Evolutionary conservation across 78 protist genomes (phyloP).

Genomic region (Dictyostelium discoideum): dicty_2.7 NC_007088.5:2776001-2776500

Average conservation of each 20-base stretch:
- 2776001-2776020: background rate
- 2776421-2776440: conserved; percentile 36
- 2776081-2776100: background rate
- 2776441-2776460: conserved; percentile 68
- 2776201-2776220: background rate
- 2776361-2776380: conserved; percentile 12
- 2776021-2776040: background rate
- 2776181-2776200: conserved; percentile 50
- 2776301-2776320: conserved; percentile 50
- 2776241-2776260: conserved; percentile 45
- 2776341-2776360: conserved; percentile 40
- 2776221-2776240: conserved; percentile 71
- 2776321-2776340: conserved; percentile 11
- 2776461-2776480: background rate
- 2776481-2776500: conserved; percentile 40
- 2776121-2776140: conserved; percentile 13
- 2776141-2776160: conserved; percentile 21
- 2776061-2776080: background rate
- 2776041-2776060: background rate
- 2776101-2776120: background rate
- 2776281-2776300: conserved; percentile 11
- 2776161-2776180: background rate
- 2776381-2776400: conserved; percentile 32
- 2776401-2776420: conserved; percentile 20
- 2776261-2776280: conserved; percentile 47